Evolutionary conservation across 73 alveolate genomes (phyloP).

Genomic region (Paramecium primaurelia): DNA sequence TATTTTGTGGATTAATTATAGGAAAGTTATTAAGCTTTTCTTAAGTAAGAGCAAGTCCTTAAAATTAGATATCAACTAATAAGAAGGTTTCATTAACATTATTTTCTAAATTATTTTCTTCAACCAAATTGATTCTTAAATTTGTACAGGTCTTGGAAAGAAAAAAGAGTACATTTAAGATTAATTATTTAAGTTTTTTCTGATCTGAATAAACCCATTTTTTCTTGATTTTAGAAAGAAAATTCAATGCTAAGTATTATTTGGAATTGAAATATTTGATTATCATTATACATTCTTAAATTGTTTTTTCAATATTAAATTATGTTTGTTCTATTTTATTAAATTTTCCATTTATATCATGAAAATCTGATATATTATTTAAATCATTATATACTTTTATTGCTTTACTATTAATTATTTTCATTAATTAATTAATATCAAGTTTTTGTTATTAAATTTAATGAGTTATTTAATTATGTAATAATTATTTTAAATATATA

Average conservation of each 20-base stretch:
- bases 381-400: not conserved
- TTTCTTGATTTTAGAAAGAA: not conserved
- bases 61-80: not conserved
- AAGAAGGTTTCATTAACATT: not conserved
- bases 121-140: not conserved
- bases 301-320: not conserved
- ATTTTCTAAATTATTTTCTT: not conserved
- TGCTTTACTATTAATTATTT: not conserved
- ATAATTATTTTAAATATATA: not conserved
- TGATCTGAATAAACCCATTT: not conserved
- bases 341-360: slow-evolving; percentile 4
- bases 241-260: not conserved
- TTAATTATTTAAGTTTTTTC: not conserved
- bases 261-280: not conserved
- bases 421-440: not conserved
- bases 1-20: not conserved
- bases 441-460: not conserved
- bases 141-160: not conserved
- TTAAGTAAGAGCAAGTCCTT: not conserved
- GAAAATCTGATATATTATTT: not conserved
- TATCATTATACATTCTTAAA: not conserved
- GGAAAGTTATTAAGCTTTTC: not conserved
- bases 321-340: not conserved
- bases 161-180: not conserved
- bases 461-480: not conserved